These are phyloP conservation scores for Sedum album DNA, from an alignment of 164 flowering plant genomes.

Conservation along the genomic window DNA sequence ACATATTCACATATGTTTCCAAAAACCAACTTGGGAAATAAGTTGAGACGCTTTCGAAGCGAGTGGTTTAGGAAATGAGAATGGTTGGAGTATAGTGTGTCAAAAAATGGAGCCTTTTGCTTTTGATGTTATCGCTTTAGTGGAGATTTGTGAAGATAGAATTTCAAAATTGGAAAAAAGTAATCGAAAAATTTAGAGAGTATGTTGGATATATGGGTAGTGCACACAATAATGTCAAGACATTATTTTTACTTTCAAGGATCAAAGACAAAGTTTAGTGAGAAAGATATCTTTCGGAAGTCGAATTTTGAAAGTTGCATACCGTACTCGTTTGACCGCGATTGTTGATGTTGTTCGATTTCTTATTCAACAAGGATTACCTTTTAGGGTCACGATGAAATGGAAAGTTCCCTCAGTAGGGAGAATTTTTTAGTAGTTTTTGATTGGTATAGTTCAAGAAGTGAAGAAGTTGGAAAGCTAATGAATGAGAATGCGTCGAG, in stretches of 20 bases:
- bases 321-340: neutral
- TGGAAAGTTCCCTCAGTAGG: neutral
- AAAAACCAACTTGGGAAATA: neutral
- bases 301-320: neutral
- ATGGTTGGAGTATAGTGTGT: neutral
- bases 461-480: neutral
- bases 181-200: neutral
- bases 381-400: neutral
- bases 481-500: neutral
- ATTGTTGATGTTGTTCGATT: neutral
- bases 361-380: neutral
- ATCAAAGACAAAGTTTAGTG: neutral
- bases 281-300: neutral
- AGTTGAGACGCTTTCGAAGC: neutral
- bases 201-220: no score
- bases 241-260: neutral
- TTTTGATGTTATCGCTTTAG: neutral
- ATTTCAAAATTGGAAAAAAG: neutral
- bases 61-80: neutral
- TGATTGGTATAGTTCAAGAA: neutral
- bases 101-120: neutral
- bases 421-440: neutral
- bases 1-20: neutral
- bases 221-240: neutral
- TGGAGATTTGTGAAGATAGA: neutral